Evolutionary conservation across 441 rosid genomes (phyloP).

Genomic region (Sinapis alba): DNA sequence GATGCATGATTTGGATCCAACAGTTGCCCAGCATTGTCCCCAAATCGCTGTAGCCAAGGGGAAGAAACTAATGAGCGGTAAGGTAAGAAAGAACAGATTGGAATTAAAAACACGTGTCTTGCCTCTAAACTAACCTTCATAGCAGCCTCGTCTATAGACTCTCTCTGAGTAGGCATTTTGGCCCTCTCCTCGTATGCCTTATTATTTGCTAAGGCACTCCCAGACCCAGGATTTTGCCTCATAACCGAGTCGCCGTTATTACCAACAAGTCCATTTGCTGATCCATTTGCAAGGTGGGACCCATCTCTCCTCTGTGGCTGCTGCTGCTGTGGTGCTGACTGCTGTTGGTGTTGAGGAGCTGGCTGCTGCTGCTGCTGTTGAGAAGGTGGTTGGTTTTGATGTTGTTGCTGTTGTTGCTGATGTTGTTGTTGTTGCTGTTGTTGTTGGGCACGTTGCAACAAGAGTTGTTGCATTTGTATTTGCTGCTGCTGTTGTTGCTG

Average conservation of each 20-base stretch:
- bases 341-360: constrained; percentile 53
- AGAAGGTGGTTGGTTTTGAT: constrained; percentile 54
- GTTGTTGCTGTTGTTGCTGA: constrained; percentile 47
- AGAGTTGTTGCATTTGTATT: constrained; percentile 67
- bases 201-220: constrained; percentile 74
- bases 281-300: constrained; percentile 66
- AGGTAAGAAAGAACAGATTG: neutral
- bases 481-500: constrained; percentile 73
- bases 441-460: constrained; percentile 76
- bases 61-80: neutral
- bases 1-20: constrained; percentile 84
- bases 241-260: constrained; percentile 58
- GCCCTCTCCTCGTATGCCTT: constrained; percentile 83
- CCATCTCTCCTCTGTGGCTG: constrained; percentile 71
- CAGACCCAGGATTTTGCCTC: constrained; percentile 76
- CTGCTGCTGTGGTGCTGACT: constrained; percentile 56
- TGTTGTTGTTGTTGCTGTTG: constrained; percentile 49
- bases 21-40: constrained; percentile 80
- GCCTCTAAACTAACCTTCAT: constrained; percentile 63
- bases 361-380: constrained; percentile 54
- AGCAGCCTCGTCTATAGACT: constrained; percentile 71
- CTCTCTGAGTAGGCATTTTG: constrained; percentile 76
- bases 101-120: neutral
- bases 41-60: constrained; percentile 58
- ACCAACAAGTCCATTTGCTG: constrained; percentile 67